Conservation (phyloP, 306 rosid species). For the Abrus pulchellus region DNA sequence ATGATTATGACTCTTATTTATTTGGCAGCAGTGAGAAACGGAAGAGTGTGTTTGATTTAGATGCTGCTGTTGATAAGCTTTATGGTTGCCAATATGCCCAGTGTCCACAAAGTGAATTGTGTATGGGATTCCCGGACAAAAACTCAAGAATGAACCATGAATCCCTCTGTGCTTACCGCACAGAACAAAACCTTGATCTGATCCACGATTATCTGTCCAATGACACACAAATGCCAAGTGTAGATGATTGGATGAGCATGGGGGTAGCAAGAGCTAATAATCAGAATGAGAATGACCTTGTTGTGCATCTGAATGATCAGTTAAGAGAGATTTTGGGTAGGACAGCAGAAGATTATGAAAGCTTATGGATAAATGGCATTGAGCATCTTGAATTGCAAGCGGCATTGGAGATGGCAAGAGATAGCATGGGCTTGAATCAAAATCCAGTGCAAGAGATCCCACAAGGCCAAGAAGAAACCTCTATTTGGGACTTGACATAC, state of each 20-base stretch:
- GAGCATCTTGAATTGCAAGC: conserved; percentile 40
- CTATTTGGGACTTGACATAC: conserved; percentile 63
- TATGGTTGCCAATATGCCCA: conserved; percentile 45
- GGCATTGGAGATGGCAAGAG: conserved; percentile 41
- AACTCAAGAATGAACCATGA: conserved; percentile 54
- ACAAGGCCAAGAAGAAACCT: conserved; percentile 49
- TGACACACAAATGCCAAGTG: conserved; percentile 34
- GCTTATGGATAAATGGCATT: conserved; percentile 49
- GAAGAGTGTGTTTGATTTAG: conserved; percentile 49
- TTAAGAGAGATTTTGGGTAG: conserved; percentile 20
- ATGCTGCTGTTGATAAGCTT: conserved; percentile 11
- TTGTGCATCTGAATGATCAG: conserved; percentile 15
- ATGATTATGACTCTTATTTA: background rate
- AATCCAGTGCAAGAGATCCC: conserved; percentile 20
- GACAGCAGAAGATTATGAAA: conserved; percentile 39
- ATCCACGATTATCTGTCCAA: conserved; percentile 20
- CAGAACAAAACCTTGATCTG: background rate
- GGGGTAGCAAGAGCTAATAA: conserved; percentile 49
- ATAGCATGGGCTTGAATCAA: conserved; percentile 37
- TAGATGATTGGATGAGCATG: conserved; percentile 60
- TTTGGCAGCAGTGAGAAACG: conserved; percentile 44
- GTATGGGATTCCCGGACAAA: conserved; percentile 50
- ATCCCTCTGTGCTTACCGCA: conserved; percentile 30
- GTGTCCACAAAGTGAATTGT: conserved; percentile 46
- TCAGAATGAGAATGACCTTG: conserved; percentile 4